Percentiles rank a stretch among this genome's conserved stretches.
Conservation (phyloP, 495 filamentous ascomycete species). For the Neurospora sp. region DNA sequence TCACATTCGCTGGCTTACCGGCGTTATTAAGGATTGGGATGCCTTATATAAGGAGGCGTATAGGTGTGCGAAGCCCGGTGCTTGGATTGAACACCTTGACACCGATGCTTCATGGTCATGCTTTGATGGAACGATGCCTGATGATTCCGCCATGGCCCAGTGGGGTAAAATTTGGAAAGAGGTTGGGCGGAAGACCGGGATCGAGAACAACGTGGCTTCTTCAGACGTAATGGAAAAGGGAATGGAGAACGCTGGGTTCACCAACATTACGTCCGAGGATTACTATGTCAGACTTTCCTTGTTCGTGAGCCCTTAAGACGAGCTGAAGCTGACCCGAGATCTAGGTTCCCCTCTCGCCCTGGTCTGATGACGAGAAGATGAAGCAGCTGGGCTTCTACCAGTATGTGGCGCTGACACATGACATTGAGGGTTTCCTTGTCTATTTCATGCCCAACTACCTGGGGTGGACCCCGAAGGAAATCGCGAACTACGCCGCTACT, state of each 20-base stretch:
- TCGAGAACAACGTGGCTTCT: not conserved
- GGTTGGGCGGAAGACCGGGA: not conserved
- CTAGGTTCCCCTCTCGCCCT: not conserved
- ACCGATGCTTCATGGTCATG: not conserved
- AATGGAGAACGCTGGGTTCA: not conserved
- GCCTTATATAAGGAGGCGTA: conserved; percentile 25
- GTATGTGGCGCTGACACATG: not conserved
- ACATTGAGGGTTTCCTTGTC: not conserved
- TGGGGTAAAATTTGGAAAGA: not conserved
- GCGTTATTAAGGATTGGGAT: conserved; percentile 41
- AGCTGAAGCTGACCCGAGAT: not conserved
- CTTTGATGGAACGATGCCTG: not conserved
- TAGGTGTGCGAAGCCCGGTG: conserved; percentile 25
- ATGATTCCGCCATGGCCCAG: not conserved
- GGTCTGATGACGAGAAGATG: not conserved
- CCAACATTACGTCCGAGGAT: not conserved
- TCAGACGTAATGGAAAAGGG: not conserved
- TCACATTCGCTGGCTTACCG: conserved; percentile 43
- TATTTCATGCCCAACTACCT: not conserved
- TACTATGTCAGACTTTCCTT: not conserved
- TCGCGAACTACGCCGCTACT: too few relatives aligned
- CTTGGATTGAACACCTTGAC: conserved; percentile 18
- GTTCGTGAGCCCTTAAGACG: not conserved
- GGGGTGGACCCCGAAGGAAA: too few relatives aligned
- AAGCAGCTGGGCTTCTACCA: not conserved